Evolutionary conservation across 257 asterid species (phyloP), one percentile per base, ranked within the genome.

Genomic region (Solanum chiquidenum): DNA sequence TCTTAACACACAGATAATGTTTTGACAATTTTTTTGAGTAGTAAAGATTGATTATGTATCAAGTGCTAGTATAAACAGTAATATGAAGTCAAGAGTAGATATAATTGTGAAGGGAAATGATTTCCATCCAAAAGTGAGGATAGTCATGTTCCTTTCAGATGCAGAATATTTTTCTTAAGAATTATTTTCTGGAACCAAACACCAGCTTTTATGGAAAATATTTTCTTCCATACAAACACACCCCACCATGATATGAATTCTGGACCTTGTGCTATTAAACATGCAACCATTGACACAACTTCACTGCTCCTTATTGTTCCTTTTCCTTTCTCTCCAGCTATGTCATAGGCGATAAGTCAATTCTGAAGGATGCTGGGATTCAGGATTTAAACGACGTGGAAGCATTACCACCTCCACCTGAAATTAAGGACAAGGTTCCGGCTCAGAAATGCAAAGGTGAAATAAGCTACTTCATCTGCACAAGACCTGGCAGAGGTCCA

Each of bases 331-430:
- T 73, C 83, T 88, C 88, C 95, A 97, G 99, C 90, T 96, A 97
- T 68, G 94, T 97, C 44, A 93, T 97, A 16, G 99, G 99, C 71
- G 99, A 96, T 90, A 94, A 92, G 88, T 93, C 99, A 8, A 94
- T 97, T 90, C 86, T 97, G 29, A 88, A 94, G 89, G 99, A 97
- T 88, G 99, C 98, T 4, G 98, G 98, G 40, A 91, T 97, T 89
- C 90, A 92, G 66, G 92, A 91, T 85, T 69, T 94, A 89, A 95
- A 94, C 84, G 99, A 97, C 38, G 86, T 95, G 2, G 98, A 95
- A 72, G 93, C 94, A 46, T 84, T 96, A 90, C 79, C 93, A 7
- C 93, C 98, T 79, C 99, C 98, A 84, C 97, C 99, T 62, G 99
- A 95, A 92, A 88, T 89, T 72, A 93, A 91, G 90, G 98, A 92